Base-by-base conservation (phyloP, 148 eudicot genomes). In the Hydrangea macrophylla region DNA sequence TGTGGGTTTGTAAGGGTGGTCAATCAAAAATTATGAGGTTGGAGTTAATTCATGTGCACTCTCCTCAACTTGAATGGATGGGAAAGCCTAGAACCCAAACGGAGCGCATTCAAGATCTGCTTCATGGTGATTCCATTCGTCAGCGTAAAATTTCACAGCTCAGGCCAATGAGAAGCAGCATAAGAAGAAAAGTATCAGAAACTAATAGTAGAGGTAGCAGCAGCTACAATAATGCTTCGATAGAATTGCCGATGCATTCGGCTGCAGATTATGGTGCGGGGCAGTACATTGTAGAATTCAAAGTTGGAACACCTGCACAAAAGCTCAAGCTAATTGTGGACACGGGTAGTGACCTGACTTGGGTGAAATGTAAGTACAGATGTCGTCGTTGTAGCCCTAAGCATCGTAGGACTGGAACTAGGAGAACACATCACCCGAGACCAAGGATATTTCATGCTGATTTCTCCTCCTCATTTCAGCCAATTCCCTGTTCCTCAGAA, bases 331-430 rank as follows among this genome's bases (percentile, higher is more conserved):
- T 84, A 54, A 51, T 81, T 35, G 81, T 70, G 20, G 88, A 84
- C 20, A 84, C 85, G 0, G 88, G 83, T 15, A 84, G 85, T 61
- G 85, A 81, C 15, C 40, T 84, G 27, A 79, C 85, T 9, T 84
- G 88, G 88, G 76, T 70, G 7, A 79, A 79, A 24, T 84, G 88
- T 37, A 45, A 17, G 26, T 72, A 68, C 10, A 51, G 53, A 11
- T 65, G 74, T 5, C 54, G 23, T 15, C n/a, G n/a, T n/a, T n/a
- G n/a, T n/a, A n/a, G n/a, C n/a, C n/a, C n/a, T n/a, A n/a, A n/a
- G n/a, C n/a, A n/a, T n/a, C n/a, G n/a, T n/a, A n/a, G n/a, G n/a
- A 15, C 55, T 6, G 61, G 67, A 7, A 27, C 11, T 2, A 54
- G 23, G 2, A 54, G 72, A 35, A 22, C 7, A 13, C 10, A 7